A percentile compares a stretch with the other conserved stretches of the same genome.
Evolutionary conservation across 805 yeast genomes (phyloP).

Genomic region (Hanseniaspora meyeri): DNA sequence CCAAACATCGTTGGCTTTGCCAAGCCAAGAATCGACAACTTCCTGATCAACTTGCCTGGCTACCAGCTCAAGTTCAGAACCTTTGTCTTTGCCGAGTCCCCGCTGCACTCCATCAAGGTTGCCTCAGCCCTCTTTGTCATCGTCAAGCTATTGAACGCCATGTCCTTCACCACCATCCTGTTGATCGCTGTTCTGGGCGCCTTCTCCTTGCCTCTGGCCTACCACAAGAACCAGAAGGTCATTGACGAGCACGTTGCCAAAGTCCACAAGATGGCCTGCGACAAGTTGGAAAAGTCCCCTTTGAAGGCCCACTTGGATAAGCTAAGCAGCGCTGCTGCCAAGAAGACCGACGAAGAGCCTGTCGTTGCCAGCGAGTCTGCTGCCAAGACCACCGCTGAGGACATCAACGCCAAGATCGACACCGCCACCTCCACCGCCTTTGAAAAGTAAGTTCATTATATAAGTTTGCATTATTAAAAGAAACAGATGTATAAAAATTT

Average conservation of each 20-base stretch:
- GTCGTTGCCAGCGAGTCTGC: conserved; percentile 35
- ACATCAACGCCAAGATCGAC: conserved; percentile 13
- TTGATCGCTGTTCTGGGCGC: conserved; percentile 47
- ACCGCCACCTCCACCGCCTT: conserved; percentile 14
- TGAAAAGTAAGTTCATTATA: conserved; percentile 1
- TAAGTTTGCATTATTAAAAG: neutral
- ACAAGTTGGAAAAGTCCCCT: conserved; percentile 36
- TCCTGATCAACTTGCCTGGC: conserved; percentile 32
- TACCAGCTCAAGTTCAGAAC: conserved; percentile 44
- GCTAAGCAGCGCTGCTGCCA: conserved; percentile 38
- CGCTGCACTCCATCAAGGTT: conserved; percentile 60
- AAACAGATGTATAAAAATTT: no score
- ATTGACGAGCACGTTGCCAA: conserved; percentile 44
- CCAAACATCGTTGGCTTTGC: conserved; percentile 26
- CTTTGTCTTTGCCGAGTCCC: conserved; percentile 53
- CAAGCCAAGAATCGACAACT: conserved; percentile 25
- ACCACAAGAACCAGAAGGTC: conserved; percentile 40
- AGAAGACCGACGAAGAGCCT: conserved; percentile 37
- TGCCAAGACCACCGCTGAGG: conserved; percentile 47
- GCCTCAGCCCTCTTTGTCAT: conserved; percentile 53
- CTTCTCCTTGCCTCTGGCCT: conserved; percentile 66
- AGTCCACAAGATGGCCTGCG: conserved; percentile 36
- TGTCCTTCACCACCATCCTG: conserved; percentile 49
- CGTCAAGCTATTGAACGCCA: conserved; percentile 61
- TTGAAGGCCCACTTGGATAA: conserved; percentile 44